Base-by-base conservation (phyloP, 768 basidiomycete genomes). In the Mycena haematopus region DNA sequence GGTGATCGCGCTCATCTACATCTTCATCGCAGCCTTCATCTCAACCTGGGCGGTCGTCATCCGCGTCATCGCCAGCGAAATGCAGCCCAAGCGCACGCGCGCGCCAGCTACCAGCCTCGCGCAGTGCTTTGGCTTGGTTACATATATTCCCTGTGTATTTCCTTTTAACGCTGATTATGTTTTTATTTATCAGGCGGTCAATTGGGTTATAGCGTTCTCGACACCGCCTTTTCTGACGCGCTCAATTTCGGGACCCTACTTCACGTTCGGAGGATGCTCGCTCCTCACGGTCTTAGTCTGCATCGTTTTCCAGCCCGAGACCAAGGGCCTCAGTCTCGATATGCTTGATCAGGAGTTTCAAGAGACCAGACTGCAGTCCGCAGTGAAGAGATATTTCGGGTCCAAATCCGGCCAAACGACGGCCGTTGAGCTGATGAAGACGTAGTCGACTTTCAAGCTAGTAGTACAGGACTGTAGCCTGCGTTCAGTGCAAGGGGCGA, bases 31-130 rank as follows among this genome's bases (percentile, higher is more conserved):
- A 38, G 77, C 75, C 33, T 83, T 80, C 60, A 68, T 76, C 3
- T 70, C 74, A 60, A 78, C 75, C 44, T 83, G 83, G 82, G 80
- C 79, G 17, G 72, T 82, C 60, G 76, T 76, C 13, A 74, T 70
- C 19, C 77, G 78, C 59, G 74, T 81, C 65, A 76, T 76, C 68
- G 71, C 71, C 21, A 79, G 75, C 40, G 84, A 85, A 69, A 80
- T 85, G 44, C 74, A 85, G 64, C 84, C 83, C 6, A 77, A 74
- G 19, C 76, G 77, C 21, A 78, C 82, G 17, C 78, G 82, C 24
- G 79, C 80, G 1, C 70, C 77, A 1, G 78, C 79, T 2, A 65
- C 81, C 63, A 72, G 79, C 64, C 67, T 83, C 60, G 71, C 79
- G 6, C 75, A 78, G 56, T 76, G 76, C 35, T 65, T 77, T 31